Base-by-base conservation (phyloP, 352 stramenopile genomes). In the Peronospora belbahrii region DNA sequence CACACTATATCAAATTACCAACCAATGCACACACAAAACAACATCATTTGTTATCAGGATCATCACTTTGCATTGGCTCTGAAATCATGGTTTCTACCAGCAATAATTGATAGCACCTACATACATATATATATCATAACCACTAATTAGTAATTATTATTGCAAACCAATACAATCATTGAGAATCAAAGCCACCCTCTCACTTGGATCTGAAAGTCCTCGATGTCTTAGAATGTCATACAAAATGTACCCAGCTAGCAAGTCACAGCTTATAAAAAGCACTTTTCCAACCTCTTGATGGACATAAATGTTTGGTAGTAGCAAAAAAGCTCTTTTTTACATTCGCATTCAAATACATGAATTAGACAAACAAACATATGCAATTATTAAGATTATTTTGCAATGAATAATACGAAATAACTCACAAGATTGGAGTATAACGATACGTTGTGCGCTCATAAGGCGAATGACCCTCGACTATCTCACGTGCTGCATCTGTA, bases 381-480 rank as follows among this genome's bases (percentile, higher is more conserved):
- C 22, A 24, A 42, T 28, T 34, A 30, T 15, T n/a, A n/a, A n/a
- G n/a, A n/a, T n/a, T n/a, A n/a, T n/a, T n/a, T n/a, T 13, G 3
- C 37, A 43, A 41, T 28, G 11, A 28, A n/a, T 15, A 20, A 23
- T 4, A 17, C 4, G 25, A 32, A 45, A 36, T 61, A 36, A 62
- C 74, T 48, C 35, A 95, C 83, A 99, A 64, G 33, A 99, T 76
- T 1, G 97, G 97, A 9, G 96, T 98, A 70, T 99, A 99, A 46
- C 96, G 94, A 76, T 99, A 99, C 4, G 96, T 99, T 20, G 95
- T 95, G 50, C 97, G 84, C 42, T 95, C 80, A 56, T 98, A 99
- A 0, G 96, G 95, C 36, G 86, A 96, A 56, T 85, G 59, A 27
- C 85, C 84, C 8, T 72, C 41, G 14, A 77, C 71, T 30, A 99